Evolutionary conservation across 2,329 filamentous ascomycete genomes (phyloP).

Genomic region (Celoporthe dispersa): DNA sequence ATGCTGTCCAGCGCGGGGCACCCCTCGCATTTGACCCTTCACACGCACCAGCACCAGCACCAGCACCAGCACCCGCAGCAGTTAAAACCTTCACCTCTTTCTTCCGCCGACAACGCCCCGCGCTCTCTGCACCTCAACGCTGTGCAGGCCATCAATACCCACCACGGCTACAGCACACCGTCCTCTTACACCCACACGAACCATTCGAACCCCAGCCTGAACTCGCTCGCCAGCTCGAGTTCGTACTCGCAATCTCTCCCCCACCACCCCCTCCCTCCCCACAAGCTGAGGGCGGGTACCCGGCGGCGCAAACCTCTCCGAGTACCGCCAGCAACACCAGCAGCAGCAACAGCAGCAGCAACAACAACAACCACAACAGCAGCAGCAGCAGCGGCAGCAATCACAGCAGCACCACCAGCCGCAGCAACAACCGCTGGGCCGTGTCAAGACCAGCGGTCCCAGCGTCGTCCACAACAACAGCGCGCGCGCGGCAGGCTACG

Average conservation of each 20-base stretch:
- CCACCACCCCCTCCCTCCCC: conserved; percentile 16
- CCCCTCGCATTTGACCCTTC: conserved; percentile 4
- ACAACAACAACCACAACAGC: background rate
- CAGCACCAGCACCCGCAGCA: conserved; percentile 2
- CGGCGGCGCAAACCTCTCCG: conserved; percentile 46
- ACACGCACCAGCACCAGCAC: background rate
- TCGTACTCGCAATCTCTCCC: conserved; percentile 23
- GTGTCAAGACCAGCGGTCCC: conserved; percentile 60
- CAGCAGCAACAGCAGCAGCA: background rate
- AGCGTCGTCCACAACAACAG: conserved; percentile 45
- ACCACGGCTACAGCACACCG: conserved; percentile 17
- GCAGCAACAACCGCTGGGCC: conserved; percentile 40
- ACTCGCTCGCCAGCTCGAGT: conserved; percentile 1
- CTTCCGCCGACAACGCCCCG: conserved; percentile 28
- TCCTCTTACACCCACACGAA: conserved; percentile 23
- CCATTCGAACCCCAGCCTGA: conserved; percentile 17
- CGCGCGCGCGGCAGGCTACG: background rate
- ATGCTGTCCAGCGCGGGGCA: conserved; percentile 30
- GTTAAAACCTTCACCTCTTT: conserved; percentile 28
- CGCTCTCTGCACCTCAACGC: conserved; percentile 29
- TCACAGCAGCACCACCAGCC: background rate
- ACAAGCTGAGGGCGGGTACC: conserved; percentile 32
- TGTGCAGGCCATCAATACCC: conserved; percentile 28
- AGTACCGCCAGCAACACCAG: conserved; percentile 46
- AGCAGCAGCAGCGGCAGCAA: conserved; percentile 39